phyloP scores from a whole-genome alignment of 768 basidiomycete species.

The Lentinus brumalis region DNA sequence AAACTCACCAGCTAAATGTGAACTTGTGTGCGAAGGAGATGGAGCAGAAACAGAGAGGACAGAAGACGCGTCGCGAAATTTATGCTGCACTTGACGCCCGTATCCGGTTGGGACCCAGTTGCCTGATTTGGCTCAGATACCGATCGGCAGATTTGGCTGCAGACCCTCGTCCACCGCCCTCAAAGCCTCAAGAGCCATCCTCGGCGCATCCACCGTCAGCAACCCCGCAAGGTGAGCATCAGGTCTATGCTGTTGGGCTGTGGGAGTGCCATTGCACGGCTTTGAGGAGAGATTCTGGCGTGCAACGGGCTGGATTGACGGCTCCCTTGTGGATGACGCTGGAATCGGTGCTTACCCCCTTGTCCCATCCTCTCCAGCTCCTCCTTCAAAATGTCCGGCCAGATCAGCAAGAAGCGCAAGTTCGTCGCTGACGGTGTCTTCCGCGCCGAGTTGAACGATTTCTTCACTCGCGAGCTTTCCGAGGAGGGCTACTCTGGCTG shows the following conservation, averaged over 20 bases:
- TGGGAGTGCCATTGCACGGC: background rate
- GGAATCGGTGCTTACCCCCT: background rate
- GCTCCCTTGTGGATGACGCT: slow-evolving; percentile 16
- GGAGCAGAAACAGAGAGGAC: background rate
- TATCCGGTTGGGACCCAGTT: background rate
- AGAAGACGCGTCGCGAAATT: background rate
- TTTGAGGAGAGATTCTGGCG: background rate
- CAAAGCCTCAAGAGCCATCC: slow-evolving; percentile 19
- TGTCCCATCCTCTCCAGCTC: slow-evolving; percentile 10
- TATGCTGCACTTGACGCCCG: background rate
- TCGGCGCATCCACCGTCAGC: slow-evolving; percentile 19
- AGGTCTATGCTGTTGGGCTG: background rate
- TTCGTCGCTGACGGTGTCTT: slow-evolving; percentile 98
- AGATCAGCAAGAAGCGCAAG: slow-evolving; percentile 98
- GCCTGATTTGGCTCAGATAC: background rate
- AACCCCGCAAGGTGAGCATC: slow-evolving; percentile 21
- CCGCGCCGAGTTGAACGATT: slow-evolving; percentile 98
- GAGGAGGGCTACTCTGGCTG: slow-evolving; percentile 99
- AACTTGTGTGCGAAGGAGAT: background rate
- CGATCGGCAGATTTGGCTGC: slow-evolving; percentile 12
- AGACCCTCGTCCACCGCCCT: slow-evolving; percentile 5
- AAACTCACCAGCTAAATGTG: slow-evolving; percentile 21
- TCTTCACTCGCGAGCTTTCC: slow-evolving; percentile 96
- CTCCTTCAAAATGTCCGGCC: slow-evolving; percentile 66
- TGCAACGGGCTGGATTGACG: slow-evolving; percentile 17